phyloP scores from a whole-genome alignment of 352 stramenopile genomes.

The Phytophthora palmivora region DNA sequence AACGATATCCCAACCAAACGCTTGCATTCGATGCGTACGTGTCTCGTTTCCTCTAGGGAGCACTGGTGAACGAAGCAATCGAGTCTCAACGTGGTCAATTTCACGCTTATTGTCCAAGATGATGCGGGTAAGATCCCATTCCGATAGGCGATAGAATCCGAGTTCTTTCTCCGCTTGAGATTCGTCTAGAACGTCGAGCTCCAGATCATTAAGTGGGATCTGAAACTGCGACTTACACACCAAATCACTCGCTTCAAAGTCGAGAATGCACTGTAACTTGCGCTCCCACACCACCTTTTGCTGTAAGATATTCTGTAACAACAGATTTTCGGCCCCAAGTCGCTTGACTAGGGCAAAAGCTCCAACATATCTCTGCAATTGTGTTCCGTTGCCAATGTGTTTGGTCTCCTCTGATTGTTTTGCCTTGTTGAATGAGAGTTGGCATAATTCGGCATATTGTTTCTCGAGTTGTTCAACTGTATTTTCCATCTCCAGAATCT shows the following conservation, averaged over 20 bases:
- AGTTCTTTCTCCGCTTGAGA: constrained; percentile 30
- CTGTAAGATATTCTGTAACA: constrained; percentile 35
- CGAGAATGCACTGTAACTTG: constrained; percentile 38
- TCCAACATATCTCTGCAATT: constrained; percentile 2
- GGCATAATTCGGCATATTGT: too few relatives aligned
- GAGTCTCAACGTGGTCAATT: constrained; percentile 25
- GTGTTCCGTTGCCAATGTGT: too few relatives aligned
- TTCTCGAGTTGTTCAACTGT: too few relatives aligned
- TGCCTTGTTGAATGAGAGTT: too few relatives aligned
- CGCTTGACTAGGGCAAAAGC: constrained; percentile 25
- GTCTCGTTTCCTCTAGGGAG: neutral
- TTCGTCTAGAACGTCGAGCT: constrained; percentile 22
- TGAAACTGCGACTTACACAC: neutral
- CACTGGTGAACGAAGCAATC: constrained; percentile 16
- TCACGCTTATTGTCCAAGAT: constrained; percentile 36
- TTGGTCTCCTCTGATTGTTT: too few relatives aligned
- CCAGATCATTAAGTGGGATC: neutral
- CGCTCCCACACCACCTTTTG: constrained; percentile 34
- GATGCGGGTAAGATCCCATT: constrained; percentile 35
- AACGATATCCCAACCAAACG: constrained; percentile 43
- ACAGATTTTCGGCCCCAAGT: constrained; percentile 50
- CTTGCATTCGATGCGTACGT: constrained; percentile 21
- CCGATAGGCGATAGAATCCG: constrained; percentile 33
- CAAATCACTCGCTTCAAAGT: constrained; percentile 25
- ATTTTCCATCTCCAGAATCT: too few relatives aligned